These are phyloP conservation scores for Neohortaea acidophila DNA, from an alignment of 495 filamentous ascomycete genomes.

Conservation along the genomic window DNA sequence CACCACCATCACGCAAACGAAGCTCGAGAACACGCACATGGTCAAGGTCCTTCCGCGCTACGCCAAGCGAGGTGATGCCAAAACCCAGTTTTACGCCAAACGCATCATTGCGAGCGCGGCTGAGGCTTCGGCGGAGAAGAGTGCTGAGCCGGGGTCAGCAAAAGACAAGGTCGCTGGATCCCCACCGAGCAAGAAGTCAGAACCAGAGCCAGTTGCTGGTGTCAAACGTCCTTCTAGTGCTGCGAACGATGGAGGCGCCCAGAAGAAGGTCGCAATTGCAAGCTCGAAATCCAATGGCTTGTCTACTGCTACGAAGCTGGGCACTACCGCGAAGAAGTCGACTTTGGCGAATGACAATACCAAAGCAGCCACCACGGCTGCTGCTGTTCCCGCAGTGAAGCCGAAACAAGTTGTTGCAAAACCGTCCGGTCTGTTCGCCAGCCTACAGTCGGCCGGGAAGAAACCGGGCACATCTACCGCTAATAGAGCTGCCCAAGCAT, in stretches of 20 bases:
- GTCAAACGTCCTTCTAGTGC: slow-evolving; percentile 29
- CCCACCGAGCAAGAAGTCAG: slow-evolving; percentile 18
- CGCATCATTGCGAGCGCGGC: slow-evolving; percentile 42
- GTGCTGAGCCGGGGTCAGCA: not conserved
- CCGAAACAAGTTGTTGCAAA: slow-evolving; percentile 39
- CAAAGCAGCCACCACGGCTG: slow-evolving; percentile 14
- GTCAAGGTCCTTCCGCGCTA: slow-evolving; percentile 46
- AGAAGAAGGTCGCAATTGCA: slow-evolving; percentile 23
- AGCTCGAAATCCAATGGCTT: slow-evolving; percentile 31
- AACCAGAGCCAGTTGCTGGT: slow-evolving; percentile 26
- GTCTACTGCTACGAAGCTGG: slow-evolving; percentile 13
- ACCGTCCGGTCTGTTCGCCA: slow-evolving; percentile 42
- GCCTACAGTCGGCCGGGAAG: slow-evolving; percentile 44
- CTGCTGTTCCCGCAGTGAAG: slow-evolving; percentile 22
- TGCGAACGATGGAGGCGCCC: slow-evolving; percentile 30
- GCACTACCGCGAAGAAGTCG: slow-evolving; percentile 5
- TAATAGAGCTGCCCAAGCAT: slow-evolving; percentile 20
- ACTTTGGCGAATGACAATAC: slow-evolving; percentile 3
- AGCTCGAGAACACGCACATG: slow-evolving; percentile 53
- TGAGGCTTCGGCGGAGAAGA: slow-evolving; percentile 30
- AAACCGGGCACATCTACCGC: slow-evolving; percentile 43
- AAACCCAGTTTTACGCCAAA: slow-evolving; percentile 43
- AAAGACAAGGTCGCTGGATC: slow-evolving; percentile 29
- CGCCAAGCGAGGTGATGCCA: slow-evolving; percentile 48
- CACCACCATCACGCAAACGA: slow-evolving; percentile 44